Base-by-base conservation (phyloP, 2,329 filamentous ascomycete genomes). In the Torrubiella hemipterigena region DNA sequence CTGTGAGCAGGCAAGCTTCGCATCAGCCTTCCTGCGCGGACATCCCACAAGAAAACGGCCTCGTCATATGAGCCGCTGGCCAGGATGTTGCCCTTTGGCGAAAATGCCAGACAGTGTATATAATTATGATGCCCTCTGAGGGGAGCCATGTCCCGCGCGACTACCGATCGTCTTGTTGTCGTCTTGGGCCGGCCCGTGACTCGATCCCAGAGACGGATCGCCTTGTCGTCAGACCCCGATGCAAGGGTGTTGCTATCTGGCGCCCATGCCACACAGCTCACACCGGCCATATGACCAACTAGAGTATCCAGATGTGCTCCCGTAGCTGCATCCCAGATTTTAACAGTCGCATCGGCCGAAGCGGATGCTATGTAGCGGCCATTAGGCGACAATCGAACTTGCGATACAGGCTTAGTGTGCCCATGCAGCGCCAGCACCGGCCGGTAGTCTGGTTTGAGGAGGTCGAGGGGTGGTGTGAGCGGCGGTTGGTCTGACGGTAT, bases 1-100 rank as follows among this genome's bases (percentile, higher is more conserved):
- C 85, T 93, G 48, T 98, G 91, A 3, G 91, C 91, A 2, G 91
- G 91, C 22, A 98, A 59, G 39, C 81, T 87, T 33, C 86, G 73
- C 86, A 98, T 94, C 20, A 91, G 65, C 15, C 80, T 68, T 1
- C 85, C 87, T 0, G 85, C 84, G 11, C 91, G 72, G 11, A 96
- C 83, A 54, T 98, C 91, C 91, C 91, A 98, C 5, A 98, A 59
- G 42, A 94, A 95, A 0, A 98, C 85, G 5, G 91, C 91, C 61
- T 98, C 91, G 44, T 98, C 91, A 56, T 95, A 96, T 41, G 83
- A 93, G 10, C 91, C 91, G 42, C 83, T 93, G 12, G 87, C 91
- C 20, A 98, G 71, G 50, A 96, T 94, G 50, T 98, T 98, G 16
- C 91, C 91, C 54, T 95, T 96, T 2, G 91, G 91, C n/a, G 84